Evolutionary conservation across 176 grass and related monocot species (phyloP).

Genomic region (Aegilops longissima): DNA sequence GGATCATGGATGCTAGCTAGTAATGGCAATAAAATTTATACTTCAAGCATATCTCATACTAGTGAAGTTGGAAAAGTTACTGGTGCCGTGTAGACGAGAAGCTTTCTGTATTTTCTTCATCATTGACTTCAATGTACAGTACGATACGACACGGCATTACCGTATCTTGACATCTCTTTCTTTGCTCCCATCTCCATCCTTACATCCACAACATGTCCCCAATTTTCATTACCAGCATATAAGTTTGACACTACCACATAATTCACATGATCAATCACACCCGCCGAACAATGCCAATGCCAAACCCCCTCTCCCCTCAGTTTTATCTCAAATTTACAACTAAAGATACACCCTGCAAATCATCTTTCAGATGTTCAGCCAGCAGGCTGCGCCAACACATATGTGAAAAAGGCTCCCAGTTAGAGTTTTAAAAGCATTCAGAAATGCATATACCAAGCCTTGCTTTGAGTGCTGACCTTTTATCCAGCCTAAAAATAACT

Average conservation of each 20-base stretch:
- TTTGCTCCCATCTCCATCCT: constrained; percentile 42
- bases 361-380: not conserved
- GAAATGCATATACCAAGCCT: not conserved
- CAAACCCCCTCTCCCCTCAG: not conserved
- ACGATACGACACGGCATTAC: constrained; percentile 31
- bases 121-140: constrained; percentile 29
- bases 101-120: constrained; percentile 18
- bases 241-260: constrained; percentile 43
- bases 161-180: not conserved
- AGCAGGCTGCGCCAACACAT: not conserved
- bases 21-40: not conserved
- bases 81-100: not conserved
- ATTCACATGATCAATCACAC: constrained; percentile 39
- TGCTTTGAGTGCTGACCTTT: not conserved
- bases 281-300: not conserved
- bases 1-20: not conserved
- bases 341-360: not conserved
- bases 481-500: not conserved
- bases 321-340: not conserved
- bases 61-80: not conserved
- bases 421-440: not conserved
- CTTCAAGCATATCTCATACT: not conserved
- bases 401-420: not conserved
- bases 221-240: not conserved
- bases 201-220: constrained; percentile 34